phyloP scores from a whole-genome alignment of 768 basidiomycete genomes.

The Kondoa malvinella region DNA sequence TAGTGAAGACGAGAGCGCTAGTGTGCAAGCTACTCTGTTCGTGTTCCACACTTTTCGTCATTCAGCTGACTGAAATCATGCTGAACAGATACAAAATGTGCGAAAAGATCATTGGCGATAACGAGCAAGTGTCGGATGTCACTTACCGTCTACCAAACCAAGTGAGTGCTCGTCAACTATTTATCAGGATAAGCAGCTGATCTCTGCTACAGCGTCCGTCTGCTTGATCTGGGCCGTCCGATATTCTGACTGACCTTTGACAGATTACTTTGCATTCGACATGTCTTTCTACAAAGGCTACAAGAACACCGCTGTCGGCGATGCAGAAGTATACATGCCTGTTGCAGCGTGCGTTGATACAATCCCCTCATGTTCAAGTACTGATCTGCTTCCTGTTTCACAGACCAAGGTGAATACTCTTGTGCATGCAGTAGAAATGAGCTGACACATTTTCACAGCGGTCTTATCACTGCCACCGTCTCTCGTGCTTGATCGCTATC shows the following conservation, averaged over 20 bases:
- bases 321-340: slow-evolving; percentile 75
- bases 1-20: slow-evolving; percentile 72
- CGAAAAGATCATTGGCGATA: slow-evolving; percentile 50
- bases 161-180: slow-evolving; percentile 11
- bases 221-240: not conserved
- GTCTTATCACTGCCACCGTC: slow-evolving; percentile 25
- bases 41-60: slow-evolving; percentile 1
- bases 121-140: slow-evolving; percentile 44
- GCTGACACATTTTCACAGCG: slow-evolving; percentile 4
- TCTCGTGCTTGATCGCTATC: no score
- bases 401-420: not conserved
- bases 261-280: slow-evolving; percentile 81
- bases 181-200: not conserved
- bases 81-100: slow-evolving; percentile 53
- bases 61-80: not conserved
- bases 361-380: not conserved
- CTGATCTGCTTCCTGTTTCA: not conserved
- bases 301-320: slow-evolving; percentile 34
- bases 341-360: slow-evolving; percentile 36
- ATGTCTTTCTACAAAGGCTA: slow-evolving; percentile 47
- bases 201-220: not conserved
- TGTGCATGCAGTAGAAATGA: not conserved
- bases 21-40: slow-evolving; percentile 51
- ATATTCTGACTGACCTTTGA: slow-evolving; percentile 28
- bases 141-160: slow-evolving; percentile 63